A percentile compares a stretch with the other conserved stretches of the same genome.
Conservation (phyloP, 2,329 filamentous ascomycete genomes). For the Microcera coccophila region DNA sequence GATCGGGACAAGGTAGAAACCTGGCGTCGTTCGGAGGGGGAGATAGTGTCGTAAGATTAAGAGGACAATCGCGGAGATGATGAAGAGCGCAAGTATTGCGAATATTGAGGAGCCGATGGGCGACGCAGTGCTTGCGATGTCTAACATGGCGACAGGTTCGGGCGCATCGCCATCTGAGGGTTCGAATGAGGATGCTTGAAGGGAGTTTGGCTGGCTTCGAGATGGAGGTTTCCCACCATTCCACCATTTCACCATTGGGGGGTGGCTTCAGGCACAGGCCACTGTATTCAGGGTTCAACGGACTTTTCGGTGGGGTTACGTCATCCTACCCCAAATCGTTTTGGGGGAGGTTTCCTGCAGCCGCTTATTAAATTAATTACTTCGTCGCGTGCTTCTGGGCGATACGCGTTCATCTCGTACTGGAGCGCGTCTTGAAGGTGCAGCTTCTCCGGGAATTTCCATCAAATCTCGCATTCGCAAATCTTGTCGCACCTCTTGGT, state of each 20-base stretch:
- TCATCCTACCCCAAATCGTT: no score
- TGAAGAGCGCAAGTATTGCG: conserved; percentile 65
- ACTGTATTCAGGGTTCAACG: conserved; percentile 9
- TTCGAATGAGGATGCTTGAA: not conserved
- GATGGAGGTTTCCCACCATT: no score
- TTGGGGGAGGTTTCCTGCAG: no score
- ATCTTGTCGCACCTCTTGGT: no score
- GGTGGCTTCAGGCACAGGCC: conserved; percentile 24
- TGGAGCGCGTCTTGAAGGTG: no score
- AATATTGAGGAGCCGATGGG: conserved; percentile 79
- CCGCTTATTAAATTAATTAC: not conserved
- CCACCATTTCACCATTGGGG: conserved; percentile 12
- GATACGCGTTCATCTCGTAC: not conserved
- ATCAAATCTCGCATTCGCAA: no score
- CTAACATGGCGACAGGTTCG: conserved; percentile 44
- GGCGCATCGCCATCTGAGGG: conserved; percentile 25
- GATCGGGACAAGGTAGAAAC: conserved; percentile 84
- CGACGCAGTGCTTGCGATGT: conserved; percentile 51
- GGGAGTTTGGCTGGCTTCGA: no score
- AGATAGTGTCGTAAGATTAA: conserved; percentile 86
- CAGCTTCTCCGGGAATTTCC: no score
- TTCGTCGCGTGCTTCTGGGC: not conserved
- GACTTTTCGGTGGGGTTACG: conserved; percentile 13
- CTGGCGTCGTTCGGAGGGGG: conserved; percentile 83
- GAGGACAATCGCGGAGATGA: conserved; percentile 73